Evolutionary conservation across 2,329 filamentous ascomycete genomes (phyloP), one percentile per base, ranked within the genome.

Genomic region (Xylaria arbuscula): DNA sequence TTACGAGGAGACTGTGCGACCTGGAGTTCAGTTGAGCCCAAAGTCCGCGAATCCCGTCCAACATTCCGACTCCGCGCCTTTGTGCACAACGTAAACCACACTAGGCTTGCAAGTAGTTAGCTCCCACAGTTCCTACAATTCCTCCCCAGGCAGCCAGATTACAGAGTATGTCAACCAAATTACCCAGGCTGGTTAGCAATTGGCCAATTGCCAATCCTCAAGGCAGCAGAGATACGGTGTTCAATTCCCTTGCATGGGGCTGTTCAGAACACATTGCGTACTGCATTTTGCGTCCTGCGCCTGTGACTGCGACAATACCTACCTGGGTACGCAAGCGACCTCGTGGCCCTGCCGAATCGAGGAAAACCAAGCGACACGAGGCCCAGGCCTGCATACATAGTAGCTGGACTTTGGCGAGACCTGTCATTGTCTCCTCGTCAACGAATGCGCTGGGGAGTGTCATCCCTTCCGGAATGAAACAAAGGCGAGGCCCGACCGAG

Each of bases 291-390:
- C 53, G 45, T 48, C 45, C 13, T 48, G 40, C 53, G 45, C 11
- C 45, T 24, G 17, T 22, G 45, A 11, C 38, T 42, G 11, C 38
- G 38, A 15, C 28, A 48, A 48, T 48, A 22, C 45, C 45, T 24
- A n/a, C n/a, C n/a, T n/a, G n/a, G n/a, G n/a, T n/a, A 55, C 61
- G 53, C 60, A 64, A 62, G 45, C 8, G 48, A 38, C 34, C 32
- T 51, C 47, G 47, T 64, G 50, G 45, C 48, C 28, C 45, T 59
- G 24, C 68, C 68, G 42, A 42, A 70, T 68, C 47, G 8, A 69
- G 69, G 48, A 47, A 69, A 62, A 54, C n/a, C 50, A 70, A 60
- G 68, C 68, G 68, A 70, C 58, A 47, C 56, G 51, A 58, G 42
- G 56, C 51, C 56, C 38, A 38, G 61, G 28, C 59, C 55, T 64